Conservation (phyloP, 345 rosid genomes). For the Jatropha curcas region DNA sequence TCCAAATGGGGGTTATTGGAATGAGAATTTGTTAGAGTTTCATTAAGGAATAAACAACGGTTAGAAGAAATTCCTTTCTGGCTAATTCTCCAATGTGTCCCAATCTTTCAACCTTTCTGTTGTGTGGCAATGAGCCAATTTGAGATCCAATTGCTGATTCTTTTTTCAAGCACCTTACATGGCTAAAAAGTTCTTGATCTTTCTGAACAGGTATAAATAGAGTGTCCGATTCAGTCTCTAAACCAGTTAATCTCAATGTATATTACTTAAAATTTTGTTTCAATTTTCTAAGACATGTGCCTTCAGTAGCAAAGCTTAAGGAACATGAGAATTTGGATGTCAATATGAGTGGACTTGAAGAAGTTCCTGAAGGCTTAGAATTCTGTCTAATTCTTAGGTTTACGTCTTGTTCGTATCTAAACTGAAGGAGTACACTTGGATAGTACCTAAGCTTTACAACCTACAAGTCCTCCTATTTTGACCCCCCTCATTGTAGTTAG, state of each 20-base stretch:
- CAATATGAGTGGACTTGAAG: background rate
- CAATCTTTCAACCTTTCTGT: constrained; percentile 17
- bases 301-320: constrained; percentile 19
- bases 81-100: constrained; percentile 28
- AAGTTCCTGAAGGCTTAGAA: constrained; percentile 24
- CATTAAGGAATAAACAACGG: background rate
- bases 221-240: constrained; percentile 26
- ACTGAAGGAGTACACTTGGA: background rate
- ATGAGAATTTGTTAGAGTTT: constrained; percentile 14
- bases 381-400: constrained; percentile 16
- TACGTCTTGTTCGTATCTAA: constrained; percentile 4
- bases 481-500: background rate
- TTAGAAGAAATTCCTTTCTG: constrained; percentile 1
- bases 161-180: constrained; percentile 22
- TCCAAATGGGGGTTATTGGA: constrained; percentile 26
- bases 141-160: constrained; percentile 9
- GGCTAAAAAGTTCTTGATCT: constrained; percentile 23
- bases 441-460: constrained; percentile 13
- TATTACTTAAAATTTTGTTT: constrained; percentile 7
- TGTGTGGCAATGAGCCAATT: background rate
- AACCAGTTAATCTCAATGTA: constrained; percentile 19
- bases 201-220: background rate
- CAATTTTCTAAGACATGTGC: constrained; percentile 7
- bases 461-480: constrained; percentile 11
- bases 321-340: constrained; percentile 25